Base-by-base conservation (phyloP, 768 basidiomycete species). In the Lactarius akahatsu region DNA sequence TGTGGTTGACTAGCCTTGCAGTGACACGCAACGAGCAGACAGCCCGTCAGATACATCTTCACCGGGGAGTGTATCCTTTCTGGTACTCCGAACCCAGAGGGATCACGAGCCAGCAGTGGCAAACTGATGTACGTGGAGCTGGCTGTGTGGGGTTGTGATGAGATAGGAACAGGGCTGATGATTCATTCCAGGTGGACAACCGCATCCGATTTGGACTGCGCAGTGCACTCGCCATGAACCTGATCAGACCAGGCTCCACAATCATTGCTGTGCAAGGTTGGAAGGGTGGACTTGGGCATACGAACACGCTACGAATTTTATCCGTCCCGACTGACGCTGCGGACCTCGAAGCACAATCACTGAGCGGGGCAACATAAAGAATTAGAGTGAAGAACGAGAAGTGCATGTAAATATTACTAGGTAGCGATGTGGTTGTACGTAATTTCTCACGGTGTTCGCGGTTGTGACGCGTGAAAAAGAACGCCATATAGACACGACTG, bases 201-300 rank as follows among this genome's bases (percentile, higher is more conserved):
- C 91, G 92, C 70, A 90, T 91, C 74, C 88, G 93, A 66, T 96
- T 88, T 73, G 94, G 96, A 66, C 83, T 98, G 77, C 84, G 87
- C 75, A 89, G 82, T 74, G 97, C 92, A 4, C 81, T 98, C 55
- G 83, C 80, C 20, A 78, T 99, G 77, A 90, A 91, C 70, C 85
- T 99, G 75, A 88, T 98, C 81, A 86, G 87, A 73, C 87, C 93
- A 43, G 92, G 94, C 62, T 88, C 88, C 61, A 93, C 95, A 30
- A 85, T 99, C 73, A 82, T 98, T 69, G 96, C 96, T 58, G 91
- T 99, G 5, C 97, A 98, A 78, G 97, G 97, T n/a, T 99, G 96
- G 96, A 96, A 95, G 80, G 93, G 95, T 54, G 97, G 97, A 65
- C 85, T 97, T 55, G 96, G 95, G 38, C 94, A 97, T 79, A 96